Evolutionary conservation across 768 basidiomycete species (phyloP), one percentile per base, ranked within the genome.

Genomic region (Flagelloscypha sp.): DNA sequence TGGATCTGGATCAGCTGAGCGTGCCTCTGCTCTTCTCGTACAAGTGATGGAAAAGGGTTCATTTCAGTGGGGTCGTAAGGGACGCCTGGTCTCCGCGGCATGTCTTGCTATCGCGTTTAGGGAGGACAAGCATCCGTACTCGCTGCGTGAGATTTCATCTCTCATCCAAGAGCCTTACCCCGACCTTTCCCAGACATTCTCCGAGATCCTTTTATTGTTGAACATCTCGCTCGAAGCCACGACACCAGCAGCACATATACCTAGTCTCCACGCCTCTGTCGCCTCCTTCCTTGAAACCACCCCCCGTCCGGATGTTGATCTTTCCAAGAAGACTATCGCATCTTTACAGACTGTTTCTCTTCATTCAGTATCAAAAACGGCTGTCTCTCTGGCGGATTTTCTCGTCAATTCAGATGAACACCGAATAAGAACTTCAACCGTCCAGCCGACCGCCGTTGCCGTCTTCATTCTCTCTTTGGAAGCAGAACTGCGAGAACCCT

Each of bases 21-120:
- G 85, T 44, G 79, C 80, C 9, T 70, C 68, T 40, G 65, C 65
- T 37, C 56, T 89, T 18, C 88, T 88, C 57, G 70, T 72, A 57
- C 75, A 79, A 45, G 73, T 74, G 17, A 84, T 78, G 72, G 41
- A 57, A 16, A 63, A 62, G 21, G 72, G 70, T 10, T 54, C 62
- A 7, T 79, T 74, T 50, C 72, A 72, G 24, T 90, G 85, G 85
- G 86, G 87, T 24, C 67, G 74, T 34, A 77, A 69, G 43, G 78
- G 85, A 15, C 84, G 72, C 54, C 59, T 74, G 28, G 65, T 74
- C 9, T 79, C 81, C 0, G 87, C 75, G 9, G 82, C 79, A 2
- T 73, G 77, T 30, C 60, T 87, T 18, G 69, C 76, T 17, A 68
- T 87, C 37, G 76, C 83, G 5, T 62, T 87, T 27, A 78, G 85